Percentiles rank a stretch among this genome's conserved stretches.
Evolutionary conservation across 2,329 filamentous ascomycete species (phyloP).

Genomic region (Cyphellophora attinorum): DNA sequence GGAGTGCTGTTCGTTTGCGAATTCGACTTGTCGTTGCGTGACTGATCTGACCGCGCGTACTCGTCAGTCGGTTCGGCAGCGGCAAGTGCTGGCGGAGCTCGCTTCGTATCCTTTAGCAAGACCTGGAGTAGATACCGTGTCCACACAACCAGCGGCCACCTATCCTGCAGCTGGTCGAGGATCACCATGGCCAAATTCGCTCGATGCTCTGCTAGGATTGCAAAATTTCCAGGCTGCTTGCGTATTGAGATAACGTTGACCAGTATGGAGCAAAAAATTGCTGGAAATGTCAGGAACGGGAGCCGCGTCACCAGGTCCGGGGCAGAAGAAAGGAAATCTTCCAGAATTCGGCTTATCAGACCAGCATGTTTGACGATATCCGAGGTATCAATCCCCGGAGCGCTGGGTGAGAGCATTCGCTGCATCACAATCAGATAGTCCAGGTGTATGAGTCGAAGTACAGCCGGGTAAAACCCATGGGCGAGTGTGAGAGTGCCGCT

Average conservation of each 20-base stretch:
- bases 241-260: constrained; percentile 16
- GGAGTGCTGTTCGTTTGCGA: too few relatives aligned
- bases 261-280: constrained; percentile 7
- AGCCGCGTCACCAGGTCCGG: constrained; percentile 3
- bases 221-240: constrained; percentile 7
- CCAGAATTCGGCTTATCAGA: constrained; percentile 14
- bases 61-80: too few relatives aligned
- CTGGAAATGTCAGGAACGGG: constrained; percentile 9
- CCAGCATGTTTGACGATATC: constrained; percentile 3
- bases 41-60: too few relatives aligned
- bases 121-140: constrained; percentile 3
- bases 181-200: constrained; percentile 19
- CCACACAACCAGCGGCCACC: constrained; percentile 14
- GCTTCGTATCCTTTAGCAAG: too few relatives aligned
- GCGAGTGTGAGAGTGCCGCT: too few relatives aligned
- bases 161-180: constrained; percentile 16
- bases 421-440: constrained; percentile 5
- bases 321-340: constrained; percentile 16
- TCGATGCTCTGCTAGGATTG: constrained; percentile 19
- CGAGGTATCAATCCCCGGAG: not conserved
- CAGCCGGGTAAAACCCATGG: constrained; percentile 1
- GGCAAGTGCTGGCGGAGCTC: too few relatives aligned
- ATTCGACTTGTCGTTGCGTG: too few relatives aligned
- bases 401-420: constrained; percentile 3
- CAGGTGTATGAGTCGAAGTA: constrained; percentile 1